Conservation (phyloP, 2,329 filamentous ascomycete species). For the Paecilomyces formosus region DNA sequence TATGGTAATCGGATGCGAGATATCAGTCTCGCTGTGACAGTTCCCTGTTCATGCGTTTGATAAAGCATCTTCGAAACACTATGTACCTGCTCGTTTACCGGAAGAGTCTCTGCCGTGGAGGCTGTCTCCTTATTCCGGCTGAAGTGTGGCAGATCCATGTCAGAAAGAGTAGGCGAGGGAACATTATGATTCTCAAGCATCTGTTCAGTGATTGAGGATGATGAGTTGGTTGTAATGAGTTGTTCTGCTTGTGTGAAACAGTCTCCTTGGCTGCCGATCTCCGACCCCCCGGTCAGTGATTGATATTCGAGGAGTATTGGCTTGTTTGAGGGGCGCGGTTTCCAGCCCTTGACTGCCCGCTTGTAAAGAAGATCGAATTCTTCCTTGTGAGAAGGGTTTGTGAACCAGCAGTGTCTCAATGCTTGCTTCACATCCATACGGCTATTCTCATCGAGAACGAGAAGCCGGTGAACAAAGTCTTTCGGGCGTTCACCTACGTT, state of each 20-base stretch:
- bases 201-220: neutral
- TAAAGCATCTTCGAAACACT: neutral
- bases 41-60: neutral
- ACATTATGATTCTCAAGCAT: neutral
- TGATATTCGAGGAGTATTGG: neutral
- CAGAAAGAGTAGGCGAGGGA: conserved; percentile 16
- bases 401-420: conserved; percentile 50
- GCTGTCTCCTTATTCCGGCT: conserved; percentile 1
- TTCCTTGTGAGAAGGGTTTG: conserved; percentile 38
- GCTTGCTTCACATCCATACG: conserved; percentile 50
- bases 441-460: conserved; percentile 42
- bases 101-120: neutral
- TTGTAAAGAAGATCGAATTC: conserved; percentile 46
- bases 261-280: neutral
- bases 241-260: neutral
- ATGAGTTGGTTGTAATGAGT: neutral
- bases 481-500: conserved; percentile 38
- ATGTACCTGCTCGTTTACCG: neutral
- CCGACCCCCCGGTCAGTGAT: neutral
- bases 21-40: neutral
- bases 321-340: conserved; percentile 23
- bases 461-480: conserved; percentile 46
- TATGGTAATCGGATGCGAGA: conserved; percentile 4
- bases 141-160: conserved; percentile 15
- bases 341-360: conserved; percentile 44